Base-by-base conservation (phyloP, 164 flowering plant species). In the Chimonanthus salicifolius region DNA sequence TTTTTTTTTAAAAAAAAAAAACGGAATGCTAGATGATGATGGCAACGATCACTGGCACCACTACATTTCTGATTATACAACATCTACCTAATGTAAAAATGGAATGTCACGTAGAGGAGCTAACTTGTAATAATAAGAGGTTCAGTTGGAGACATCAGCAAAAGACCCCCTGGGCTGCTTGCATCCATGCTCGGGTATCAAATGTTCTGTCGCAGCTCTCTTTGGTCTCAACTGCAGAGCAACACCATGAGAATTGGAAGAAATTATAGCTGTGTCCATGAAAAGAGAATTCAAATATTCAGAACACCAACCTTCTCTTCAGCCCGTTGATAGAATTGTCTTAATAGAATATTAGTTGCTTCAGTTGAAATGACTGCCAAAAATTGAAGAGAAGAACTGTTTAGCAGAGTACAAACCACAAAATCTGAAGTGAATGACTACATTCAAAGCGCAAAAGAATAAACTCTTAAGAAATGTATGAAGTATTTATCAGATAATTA, bases 291-390 rank as follows among this genome's bases (percentile, higher is more conserved):
- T 47, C n/a, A 60, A 54, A 65, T 54, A 54, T 54, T 13, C 16
- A 11, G 43, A 43, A 10, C 7, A 20, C 8, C 6, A 62, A 93
- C 97, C 97, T 93, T 91, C 73, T 89, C 93, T 69, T 91, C 94
- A 5, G 89, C 78, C 21, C 80, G 88, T 81, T 87, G 85, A 74
- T 91, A 91, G 71, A 93, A 80, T 78, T 89, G 91, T 75, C 97
- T 82, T 62, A 93, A 50, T n/a, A 93, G 92, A 64, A 91, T 91
- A 72, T 90, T 90, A 76, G 86, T 91, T 21, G 87, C 76, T 73
- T 93, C 98, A 7, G 92, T 83, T 33, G 81, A 81, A 72, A 93
- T 91, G 20, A 93, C 98, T 93, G 94, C 78, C 46, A 83, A 74
- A 49, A 44, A 68, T 48, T 9, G 47, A 68, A n/a, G 60, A 54